Percentiles rank a stretch among this genome's conserved stretches.
Conservation (phyloP, 352 stramenopile genomes). For the Pythium volutum region DNA sequence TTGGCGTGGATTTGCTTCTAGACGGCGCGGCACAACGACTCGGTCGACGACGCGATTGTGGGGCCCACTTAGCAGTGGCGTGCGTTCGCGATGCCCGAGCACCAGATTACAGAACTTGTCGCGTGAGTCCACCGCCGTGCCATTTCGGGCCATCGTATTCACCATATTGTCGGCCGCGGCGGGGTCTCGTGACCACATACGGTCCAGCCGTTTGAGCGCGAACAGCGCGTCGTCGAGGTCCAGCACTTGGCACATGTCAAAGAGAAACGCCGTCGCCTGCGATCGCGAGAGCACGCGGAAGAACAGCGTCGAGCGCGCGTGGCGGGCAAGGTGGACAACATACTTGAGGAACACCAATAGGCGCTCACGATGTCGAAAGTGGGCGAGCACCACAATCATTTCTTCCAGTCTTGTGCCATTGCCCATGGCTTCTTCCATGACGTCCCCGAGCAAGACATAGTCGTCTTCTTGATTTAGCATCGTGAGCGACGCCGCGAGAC, state of each 20-base stretch:
- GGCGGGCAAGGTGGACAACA: constrained; percentile 30
- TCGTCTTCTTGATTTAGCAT: constrained; percentile 33
- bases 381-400: constrained; percentile 47
- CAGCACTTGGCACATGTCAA: constrained; percentile 61
- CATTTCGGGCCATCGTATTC: constrained; percentile 8
- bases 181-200: constrained; percentile 37
- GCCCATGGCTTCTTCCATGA: constrained; percentile 42
- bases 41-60: background rate
- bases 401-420: constrained; percentile 35
- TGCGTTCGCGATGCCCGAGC: constrained; percentile 40
- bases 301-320: constrained; percentile 30
- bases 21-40: background rate
- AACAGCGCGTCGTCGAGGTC: constrained; percentile 67
- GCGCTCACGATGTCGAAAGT: constrained; percentile 35
- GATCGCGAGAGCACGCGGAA: constrained; percentile 57
- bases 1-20: too few relatives aligned
- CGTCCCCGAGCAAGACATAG: constrained; percentile 35
- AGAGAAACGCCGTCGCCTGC: constrained; percentile 48
- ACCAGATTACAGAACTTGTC: constrained; percentile 69
- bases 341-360: constrained; percentile 50
- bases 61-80: background rate
- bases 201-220: constrained; percentile 54
- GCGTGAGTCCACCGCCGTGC: constrained; percentile 26
- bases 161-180: constrained; percentile 26
- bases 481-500: constrained; percentile 36